phyloP scores from a whole-genome alignment of 345 rosid genomes.

The Eucalyptus viminalis region DNA sequence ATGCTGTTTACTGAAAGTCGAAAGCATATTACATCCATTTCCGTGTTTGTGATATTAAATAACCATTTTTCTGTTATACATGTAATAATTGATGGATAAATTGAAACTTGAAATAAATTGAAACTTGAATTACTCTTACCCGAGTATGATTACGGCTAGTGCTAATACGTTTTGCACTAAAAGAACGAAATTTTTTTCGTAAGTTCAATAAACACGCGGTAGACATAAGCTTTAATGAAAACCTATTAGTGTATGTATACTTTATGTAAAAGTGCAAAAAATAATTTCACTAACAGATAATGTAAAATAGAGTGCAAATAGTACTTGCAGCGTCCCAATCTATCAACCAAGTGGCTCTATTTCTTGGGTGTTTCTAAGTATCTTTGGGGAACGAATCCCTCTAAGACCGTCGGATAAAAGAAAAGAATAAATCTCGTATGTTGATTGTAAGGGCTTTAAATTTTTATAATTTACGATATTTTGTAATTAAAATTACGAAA shows the following conservation, averaged over 20 bases:
- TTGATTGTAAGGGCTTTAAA: not conserved
- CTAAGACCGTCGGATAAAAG: not conserved
- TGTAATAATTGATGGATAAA: not conserved
- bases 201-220: not conserved
- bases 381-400: not conserved
- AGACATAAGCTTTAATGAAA: not conserved
- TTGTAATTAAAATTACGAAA: not conserved
- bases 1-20: not conserved
- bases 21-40: not conserved
- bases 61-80: not conserved
- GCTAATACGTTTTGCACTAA: not conserved
- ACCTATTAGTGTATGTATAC: not conserved
- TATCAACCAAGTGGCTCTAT: not conserved
- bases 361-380: not conserved
- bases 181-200: not conserved
- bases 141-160: not conserved
- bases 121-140: not conserved
- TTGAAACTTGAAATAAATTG: not conserved
- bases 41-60: not conserved
- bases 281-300: not conserved
- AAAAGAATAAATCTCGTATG: not conserved
- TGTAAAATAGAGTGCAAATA: not conserved
- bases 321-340: not conserved
- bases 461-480: not conserved
- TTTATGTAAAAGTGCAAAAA: not conserved